Percentiles rank a stretch among this genome's conserved stretches.
Conservation (phyloP, 805 yeast species). For the Soucietia sequanensis region DNA sequence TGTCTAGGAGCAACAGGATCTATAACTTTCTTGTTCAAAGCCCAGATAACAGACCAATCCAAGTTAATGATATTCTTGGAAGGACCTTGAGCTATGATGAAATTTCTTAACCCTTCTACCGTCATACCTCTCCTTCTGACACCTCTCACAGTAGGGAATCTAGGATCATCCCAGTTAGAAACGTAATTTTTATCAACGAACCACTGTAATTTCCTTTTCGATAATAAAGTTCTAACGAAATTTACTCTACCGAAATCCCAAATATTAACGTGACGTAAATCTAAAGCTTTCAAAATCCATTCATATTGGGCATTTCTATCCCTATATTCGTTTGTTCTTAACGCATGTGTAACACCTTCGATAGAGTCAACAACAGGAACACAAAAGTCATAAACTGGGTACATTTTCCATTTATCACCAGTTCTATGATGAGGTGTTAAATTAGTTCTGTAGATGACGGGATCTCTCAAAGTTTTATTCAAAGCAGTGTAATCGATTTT, state of each 20-base stretch:
- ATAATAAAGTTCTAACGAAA: slow-evolving; percentile 90
- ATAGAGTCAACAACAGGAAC: slow-evolving; percentile 93
- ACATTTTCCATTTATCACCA: slow-evolving; percentile 88
- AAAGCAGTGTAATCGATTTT: slow-evolving; percentile 88
- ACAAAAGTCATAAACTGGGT: slow-evolving; percentile 99
- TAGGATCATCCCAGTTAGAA: slow-evolving; percentile 96
- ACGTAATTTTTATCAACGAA: slow-evolving; percentile 91
- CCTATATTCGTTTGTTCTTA: slow-evolving; percentile 97
- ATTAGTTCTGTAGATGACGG: slow-evolving; percentile 96
- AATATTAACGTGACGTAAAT: slow-evolving; percentile 86
- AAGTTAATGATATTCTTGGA: slow-evolving; percentile 94
- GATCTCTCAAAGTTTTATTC: slow-evolving; percentile 96
- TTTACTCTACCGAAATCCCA: slow-evolving; percentile 99
- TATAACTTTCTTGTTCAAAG: slow-evolving; percentile 92
- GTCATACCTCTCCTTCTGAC: slow-evolving; percentile 99
- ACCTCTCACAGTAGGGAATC: slow-evolving; percentile 99
- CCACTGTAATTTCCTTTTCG: slow-evolving; percentile 99
- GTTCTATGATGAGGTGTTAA: slow-evolving; percentile 98
- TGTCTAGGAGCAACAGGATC: slow-evolving; percentile 98
- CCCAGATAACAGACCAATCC: slow-evolving; percentile 98
- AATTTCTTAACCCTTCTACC: slow-evolving; percentile 93
- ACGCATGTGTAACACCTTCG: slow-evolving; percentile 97
- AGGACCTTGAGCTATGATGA: slow-evolving; percentile 95
- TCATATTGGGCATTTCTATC: slow-evolving; percentile 98
- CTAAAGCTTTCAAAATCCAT: slow-evolving; percentile 84